Evolutionary conservation across 78 protist genomes (phyloP).

Genomic region (Planoprotostelium fungivorum): DNA sequence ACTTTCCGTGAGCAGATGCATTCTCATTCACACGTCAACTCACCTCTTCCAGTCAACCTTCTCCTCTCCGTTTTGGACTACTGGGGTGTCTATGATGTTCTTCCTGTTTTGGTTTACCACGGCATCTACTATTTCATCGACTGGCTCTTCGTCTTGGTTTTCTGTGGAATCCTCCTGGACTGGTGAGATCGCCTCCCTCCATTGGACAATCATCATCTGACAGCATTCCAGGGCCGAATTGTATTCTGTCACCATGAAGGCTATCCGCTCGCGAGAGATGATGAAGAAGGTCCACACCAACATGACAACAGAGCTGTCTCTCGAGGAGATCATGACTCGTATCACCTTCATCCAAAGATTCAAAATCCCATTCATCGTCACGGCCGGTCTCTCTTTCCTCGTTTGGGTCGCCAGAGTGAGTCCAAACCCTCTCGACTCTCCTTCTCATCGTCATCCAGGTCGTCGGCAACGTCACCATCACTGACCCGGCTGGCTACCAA

Average conservation of each 20-base stretch:
- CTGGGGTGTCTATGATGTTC: neutral
- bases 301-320: neutral
- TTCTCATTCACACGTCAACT: neutral
- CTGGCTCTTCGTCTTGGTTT: neutral
- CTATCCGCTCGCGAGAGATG: neutral
- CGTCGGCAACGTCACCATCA: neutral
- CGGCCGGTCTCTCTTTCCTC: neutral
- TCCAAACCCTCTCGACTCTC: neutral
- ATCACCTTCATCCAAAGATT: neutral
- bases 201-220: neutral
- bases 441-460: neutral
- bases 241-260: neutral
- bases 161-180: neutral
- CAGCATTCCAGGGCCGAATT: neutral
- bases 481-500: neutral
- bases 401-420: neutral
- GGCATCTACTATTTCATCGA: neutral
- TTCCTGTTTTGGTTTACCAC: neutral
- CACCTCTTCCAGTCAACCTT: neutral
- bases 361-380: neutral
- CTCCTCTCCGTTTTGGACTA: neutral
- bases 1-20: neutral
- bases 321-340: neutral
- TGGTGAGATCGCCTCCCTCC: neutral
- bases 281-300: neutral